phyloP scores from a whole-genome alignment of 2,329 filamentous ascomycete species.

The Stachybotrys echinatus region DNA sequence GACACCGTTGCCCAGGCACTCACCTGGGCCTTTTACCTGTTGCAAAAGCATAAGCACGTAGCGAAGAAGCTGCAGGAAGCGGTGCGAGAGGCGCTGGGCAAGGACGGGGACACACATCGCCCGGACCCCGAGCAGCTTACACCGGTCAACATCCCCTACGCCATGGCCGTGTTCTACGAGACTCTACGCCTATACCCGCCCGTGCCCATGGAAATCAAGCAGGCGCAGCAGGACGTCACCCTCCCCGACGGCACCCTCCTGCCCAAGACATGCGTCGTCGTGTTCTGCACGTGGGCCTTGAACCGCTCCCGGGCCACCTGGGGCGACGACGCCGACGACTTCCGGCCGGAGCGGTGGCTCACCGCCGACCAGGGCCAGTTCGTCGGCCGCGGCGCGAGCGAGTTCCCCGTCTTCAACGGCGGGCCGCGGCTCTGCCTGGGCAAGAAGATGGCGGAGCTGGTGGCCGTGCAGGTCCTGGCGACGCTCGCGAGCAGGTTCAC shows the following conservation, averaged over 20 bases:
- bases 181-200: conserved; percentile 57
- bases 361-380: conserved; percentile 30
- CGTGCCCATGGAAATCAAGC: conserved; percentile 62
- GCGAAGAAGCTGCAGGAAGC: conserved; percentile 37
- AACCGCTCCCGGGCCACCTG: conserved; percentile 51
- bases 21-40: conserved; percentile 58
- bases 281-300: conserved; percentile 63
- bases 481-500: conserved; percentile 44
- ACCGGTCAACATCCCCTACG: conserved; percentile 45
- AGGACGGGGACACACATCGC: neutral
- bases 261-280: conserved; percentile 45
- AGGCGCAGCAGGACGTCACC: conserved; percentile 44
- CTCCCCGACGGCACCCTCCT: conserved; percentile 58
- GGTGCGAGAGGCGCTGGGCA: conserved; percentile 18
- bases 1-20: conserved; percentile 62
- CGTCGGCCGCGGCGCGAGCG: conserved; percentile 38
- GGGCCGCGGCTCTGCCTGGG: conserved; percentile 57
- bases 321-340: conserved; percentile 50
- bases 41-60: conserved; percentile 45
- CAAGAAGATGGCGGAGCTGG: conserved; percentile 58
- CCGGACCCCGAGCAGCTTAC: conserved; percentile 26
- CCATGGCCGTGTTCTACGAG: conserved; percentile 59
- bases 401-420: conserved; percentile 62
- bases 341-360: conserved; percentile 55
- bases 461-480: conserved; percentile 52